These are phyloP conservation scores for Leccinum subgranulosum DNA, from an alignment of 768 basidiomycete genomes.

Conservation along the genomic window DNA sequence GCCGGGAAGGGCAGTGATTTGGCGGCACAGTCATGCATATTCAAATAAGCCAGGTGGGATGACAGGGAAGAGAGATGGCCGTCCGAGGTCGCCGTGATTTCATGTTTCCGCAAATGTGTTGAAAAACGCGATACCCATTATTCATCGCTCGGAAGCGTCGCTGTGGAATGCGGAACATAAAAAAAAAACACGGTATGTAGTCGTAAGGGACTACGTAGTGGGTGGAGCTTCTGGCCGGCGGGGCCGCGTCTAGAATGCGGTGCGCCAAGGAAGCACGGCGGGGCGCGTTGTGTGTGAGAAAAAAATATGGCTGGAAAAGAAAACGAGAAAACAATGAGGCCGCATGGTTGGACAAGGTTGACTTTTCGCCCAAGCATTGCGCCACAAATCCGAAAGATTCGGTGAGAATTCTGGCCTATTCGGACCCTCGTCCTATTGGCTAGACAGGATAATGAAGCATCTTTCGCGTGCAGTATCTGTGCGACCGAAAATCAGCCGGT, in stretches of 20 bases:
- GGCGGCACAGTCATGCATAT: background rate
- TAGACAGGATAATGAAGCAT: background rate
- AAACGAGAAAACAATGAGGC: background rate
- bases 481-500: background rate
- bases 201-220: constrained; percentile 8
- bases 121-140: background rate
- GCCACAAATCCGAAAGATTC: constrained; percentile 14
- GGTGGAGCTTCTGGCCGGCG: constrained; percentile 2
- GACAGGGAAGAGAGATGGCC: constrained; percentile 3
- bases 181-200: background rate
- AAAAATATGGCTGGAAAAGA: background rate
- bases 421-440: background rate
- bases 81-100: background rate
- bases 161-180: constrained; percentile 1
- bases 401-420: background rate
- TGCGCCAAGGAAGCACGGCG: constrained; percentile 7
- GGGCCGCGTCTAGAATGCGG: constrained; percentile 9
- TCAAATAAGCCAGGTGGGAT: constrained; percentile 2
- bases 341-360: background rate
- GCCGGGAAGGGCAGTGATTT: constrained; percentile 9
- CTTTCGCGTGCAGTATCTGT: background rate
- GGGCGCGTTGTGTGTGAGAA: background rate
- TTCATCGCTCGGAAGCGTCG: background rate
- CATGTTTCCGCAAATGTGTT: background rate
- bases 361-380: constrained; percentile 1